Conservation (phyloP, 768 basidiomycete genomes). For the Porphyrellus cyaneotinctus region DNA sequence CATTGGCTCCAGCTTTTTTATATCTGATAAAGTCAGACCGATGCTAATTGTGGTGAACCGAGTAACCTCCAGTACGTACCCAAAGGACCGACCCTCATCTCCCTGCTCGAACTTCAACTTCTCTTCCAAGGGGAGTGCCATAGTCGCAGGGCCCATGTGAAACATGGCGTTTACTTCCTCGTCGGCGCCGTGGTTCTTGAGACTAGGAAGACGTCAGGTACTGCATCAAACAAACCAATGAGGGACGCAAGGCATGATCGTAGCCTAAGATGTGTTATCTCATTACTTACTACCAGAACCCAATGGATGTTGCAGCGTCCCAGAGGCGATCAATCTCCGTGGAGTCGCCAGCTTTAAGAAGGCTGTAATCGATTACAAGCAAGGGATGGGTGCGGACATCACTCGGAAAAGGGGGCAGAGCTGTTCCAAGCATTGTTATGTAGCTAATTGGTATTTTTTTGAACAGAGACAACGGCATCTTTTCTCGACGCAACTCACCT, state of each 20-base stretch:
- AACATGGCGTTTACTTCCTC: slow-evolving; percentile 38
- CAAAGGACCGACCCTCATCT: slow-evolving; percentile 38
- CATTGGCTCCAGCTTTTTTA: slow-evolving; percentile 60
- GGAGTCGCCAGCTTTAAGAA: slow-evolving; percentile 33
- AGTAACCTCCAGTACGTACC: slow-evolving; percentile 17
- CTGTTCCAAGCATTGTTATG: slow-evolving; percentile 31
- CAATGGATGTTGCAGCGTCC: slow-evolving; percentile 45
- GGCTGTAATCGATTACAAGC: slow-evolving; percentile 42
- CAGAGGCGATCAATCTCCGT: slow-evolving; percentile 42
- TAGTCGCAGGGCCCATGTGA: slow-evolving; percentile 38
- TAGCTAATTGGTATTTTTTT: background rate
- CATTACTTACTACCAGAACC: slow-evolving; percentile 51
- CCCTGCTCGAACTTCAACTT: slow-evolving; percentile 43
- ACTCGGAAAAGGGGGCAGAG: slow-evolving; percentile 41
- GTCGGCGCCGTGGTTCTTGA: slow-evolving; percentile 43
- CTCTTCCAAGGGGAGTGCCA: slow-evolving; percentile 40
- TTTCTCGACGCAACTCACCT: background rate
- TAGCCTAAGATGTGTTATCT: background rate
- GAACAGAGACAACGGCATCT: too few species aligned
- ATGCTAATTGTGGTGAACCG: background rate
- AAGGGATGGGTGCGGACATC: slow-evolving; percentile 43
- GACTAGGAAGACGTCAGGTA: slow-evolving; percentile 19
- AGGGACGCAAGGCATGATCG: background rate
- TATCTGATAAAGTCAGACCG: slow-evolving; percentile 38
- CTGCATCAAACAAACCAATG: background rate